Evolutionary conservation across 2,329 filamentous ascomycete genomes (phyloP).

Genomic region (Esteya vermicola): DNA sequence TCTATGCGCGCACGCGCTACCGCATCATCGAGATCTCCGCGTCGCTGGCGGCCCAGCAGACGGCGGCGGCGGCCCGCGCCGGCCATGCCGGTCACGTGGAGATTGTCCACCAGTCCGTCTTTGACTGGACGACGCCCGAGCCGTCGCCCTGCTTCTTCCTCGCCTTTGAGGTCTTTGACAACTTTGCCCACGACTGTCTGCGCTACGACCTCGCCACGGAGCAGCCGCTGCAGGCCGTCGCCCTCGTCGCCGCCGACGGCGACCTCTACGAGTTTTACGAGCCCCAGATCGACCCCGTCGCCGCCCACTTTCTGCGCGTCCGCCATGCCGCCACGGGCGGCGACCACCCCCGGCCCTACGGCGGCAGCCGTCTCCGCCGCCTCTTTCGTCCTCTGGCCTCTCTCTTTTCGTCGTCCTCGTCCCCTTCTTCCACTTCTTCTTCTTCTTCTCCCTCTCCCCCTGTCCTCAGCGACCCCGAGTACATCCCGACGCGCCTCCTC

Average conservation of each 20-base stretch:
- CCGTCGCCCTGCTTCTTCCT: slow-evolving; percentile 93
- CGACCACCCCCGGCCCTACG: slow-evolving; percentile 48
- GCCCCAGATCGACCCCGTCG: slow-evolving; percentile 65
- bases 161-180: slow-evolving; percentile 96
- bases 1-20: slow-evolving; percentile 87
- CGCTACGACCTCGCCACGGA: slow-evolving; percentile 78
- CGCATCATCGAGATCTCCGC: slow-evolving; percentile 92
- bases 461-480: slow-evolving; percentile 74
- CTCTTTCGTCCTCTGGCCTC: slow-evolving; percentile 45
- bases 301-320: slow-evolving; percentile 70
- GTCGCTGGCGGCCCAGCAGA: slow-evolving; percentile 65
- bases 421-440: slow-evolving; percentile 43
- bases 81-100: slow-evolving; percentile 79
- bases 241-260: slow-evolving; percentile 70
- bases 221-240: slow-evolving; percentile 72
- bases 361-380: slow-evolving; percentile 38
- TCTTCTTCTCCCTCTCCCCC: slow-evolving; percentile 52
- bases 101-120: slow-evolving; percentile 89
- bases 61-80: slow-evolving; percentile 31
- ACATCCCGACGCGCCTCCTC: slow-evolving; percentile 88
- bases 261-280: slow-evolving; percentile 95
- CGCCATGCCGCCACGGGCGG: slow-evolving; percentile 60
- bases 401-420: slow-evolving; percentile 51
- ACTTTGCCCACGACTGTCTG: slow-evolving; percentile 88
- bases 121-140: slow-evolving; percentile 84